Conservation (phyloP, 495 filamentous ascomycete species). For the Podospora pseudocomata region DNA sequence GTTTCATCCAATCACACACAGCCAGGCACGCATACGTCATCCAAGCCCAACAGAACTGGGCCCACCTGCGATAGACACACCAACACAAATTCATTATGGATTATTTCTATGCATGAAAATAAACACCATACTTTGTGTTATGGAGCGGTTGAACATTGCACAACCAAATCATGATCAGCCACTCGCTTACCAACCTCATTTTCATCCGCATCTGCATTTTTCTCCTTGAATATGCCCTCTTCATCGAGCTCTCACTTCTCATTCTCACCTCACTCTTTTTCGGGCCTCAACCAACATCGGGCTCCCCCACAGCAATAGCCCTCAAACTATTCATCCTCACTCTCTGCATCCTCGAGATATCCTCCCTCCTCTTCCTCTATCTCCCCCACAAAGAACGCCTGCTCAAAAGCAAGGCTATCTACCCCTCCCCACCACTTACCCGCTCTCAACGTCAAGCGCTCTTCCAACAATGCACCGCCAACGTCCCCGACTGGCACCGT, state of each 20-base stretch:
- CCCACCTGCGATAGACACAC: background rate
- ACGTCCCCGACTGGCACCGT: slow-evolving; percentile 50
- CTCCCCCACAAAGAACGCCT: slow-evolving; percentile 50
- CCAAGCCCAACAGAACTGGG: background rate
- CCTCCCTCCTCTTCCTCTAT: slow-evolving; percentile 55
- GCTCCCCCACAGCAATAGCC: slow-evolving; percentile 12
- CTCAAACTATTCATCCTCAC: slow-evolving; percentile 8
- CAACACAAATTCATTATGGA: background rate
- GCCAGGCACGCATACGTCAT: background rate
- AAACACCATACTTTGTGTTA: too few relatives aligned
- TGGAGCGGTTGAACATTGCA: background rate
- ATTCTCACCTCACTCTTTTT: slow-evolving; percentile 20
- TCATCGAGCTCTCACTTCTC: slow-evolving; percentile 48
- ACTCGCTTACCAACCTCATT: slow-evolving; percentile 33
- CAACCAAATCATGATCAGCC: slow-evolving; percentile 33
- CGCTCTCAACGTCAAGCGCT: slow-evolving; percentile 44
- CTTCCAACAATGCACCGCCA: slow-evolving; percentile 52
- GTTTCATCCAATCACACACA: background rate
- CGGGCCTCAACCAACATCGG: background rate
- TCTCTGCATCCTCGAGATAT: slow-evolving; percentile 45
- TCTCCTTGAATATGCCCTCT: slow-evolving; percentile 50
- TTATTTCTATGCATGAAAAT: background rate
- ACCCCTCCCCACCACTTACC: slow-evolving; percentile 41
- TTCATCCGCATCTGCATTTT: slow-evolving; percentile 51
- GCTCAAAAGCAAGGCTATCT: slow-evolving; percentile 41